Evolutionary conservation across 148 eudicot genomes (phyloP).

Genomic region (Nyssa sinensis): DNA sequence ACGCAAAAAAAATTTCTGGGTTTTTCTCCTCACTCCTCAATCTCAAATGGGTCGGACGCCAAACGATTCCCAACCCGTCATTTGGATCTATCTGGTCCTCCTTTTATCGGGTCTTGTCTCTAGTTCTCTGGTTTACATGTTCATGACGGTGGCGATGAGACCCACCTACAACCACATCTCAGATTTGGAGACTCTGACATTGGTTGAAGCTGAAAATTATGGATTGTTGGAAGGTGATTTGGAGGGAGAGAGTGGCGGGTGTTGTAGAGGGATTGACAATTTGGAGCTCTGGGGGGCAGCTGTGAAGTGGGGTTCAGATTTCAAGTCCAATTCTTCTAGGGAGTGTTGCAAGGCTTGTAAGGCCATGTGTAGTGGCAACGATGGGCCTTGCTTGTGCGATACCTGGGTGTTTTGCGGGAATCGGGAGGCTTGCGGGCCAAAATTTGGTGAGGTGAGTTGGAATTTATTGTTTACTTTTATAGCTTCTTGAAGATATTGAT

Average conservation of each 20-base stretch:
- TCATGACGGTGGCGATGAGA: constrained; percentile 42
- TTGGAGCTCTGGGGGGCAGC: constrained; percentile 81
- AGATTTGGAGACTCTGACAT: constrained; percentile 9
- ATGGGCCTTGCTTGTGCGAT: constrained; percentile 79
- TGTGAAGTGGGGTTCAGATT: constrained; percentile 70
- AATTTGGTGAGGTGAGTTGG: constrained; percentile 65
- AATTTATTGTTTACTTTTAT: background rate
- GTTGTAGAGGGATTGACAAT: constrained; percentile 59
- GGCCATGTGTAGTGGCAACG: constrained; percentile 55
- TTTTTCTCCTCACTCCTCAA: constrained; percentile 24
- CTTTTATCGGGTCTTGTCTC: constrained; percentile 54
- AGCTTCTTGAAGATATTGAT: background rate
- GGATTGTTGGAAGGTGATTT: constrained; percentile 17
- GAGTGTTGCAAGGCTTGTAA: constrained; percentile 73
- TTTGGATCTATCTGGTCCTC: constrained; percentile 49
- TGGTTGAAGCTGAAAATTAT: constrained; percentile 1
- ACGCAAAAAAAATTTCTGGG: constrained; percentile 23
- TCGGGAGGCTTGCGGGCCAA: constrained; percentile 51
- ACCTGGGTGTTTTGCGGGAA: constrained; percentile 81
- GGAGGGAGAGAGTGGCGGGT: constrained; percentile 27
- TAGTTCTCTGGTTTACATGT: constrained; percentile 50
- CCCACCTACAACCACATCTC: constrained; percentile 29
- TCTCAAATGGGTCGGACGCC: constrained; percentile 78
- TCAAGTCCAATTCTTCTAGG: constrained; percentile 49
- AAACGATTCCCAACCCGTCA: constrained; percentile 46